These are phyloP conservation scores for Phytophthora palmivora DNA, from an alignment of 352 stramenopile species.

Conservation along the genomic window DNA sequence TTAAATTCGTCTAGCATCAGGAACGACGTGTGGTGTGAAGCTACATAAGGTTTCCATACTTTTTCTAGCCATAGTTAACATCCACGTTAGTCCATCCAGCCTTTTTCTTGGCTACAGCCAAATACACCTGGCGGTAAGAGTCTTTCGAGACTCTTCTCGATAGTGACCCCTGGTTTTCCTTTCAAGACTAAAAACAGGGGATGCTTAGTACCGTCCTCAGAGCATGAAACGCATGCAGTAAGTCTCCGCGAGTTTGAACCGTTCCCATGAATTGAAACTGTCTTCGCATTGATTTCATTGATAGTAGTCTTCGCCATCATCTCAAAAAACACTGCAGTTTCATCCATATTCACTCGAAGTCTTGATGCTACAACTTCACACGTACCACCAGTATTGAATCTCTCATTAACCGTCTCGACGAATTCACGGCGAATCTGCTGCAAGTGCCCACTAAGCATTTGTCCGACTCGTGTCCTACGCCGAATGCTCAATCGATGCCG, in stretches of 20 bases:
- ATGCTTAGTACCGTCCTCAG: constrained; percentile 10
- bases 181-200: constrained; percentile 15
- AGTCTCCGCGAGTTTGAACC: neutral
- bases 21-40: constrained; percentile 1
- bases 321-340: constrained; percentile 2
- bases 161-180: constrained; percentile 1
- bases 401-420: no score
- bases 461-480: no score
- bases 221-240: constrained; percentile 1
- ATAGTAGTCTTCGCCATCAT: constrained; percentile 6
- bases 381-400: no score
- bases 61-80: constrained; percentile 11
- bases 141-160: neutral
- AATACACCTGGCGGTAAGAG: neutral
- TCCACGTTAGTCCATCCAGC: constrained; percentile 15
- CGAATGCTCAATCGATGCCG: no score
- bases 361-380: no score
- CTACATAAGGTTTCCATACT: neutral
- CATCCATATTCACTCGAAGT: constrained; percentile 1
- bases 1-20: constrained; percentile 16
- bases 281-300: neutral
- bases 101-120: constrained; percentile 7
- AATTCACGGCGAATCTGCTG: no score
- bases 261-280: constrained; percentile 2
- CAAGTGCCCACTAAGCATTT: no score